Evolutionary conservation across 1,284 basidiomycete genomes (phyloP), one percentile per base, ranked within the genome.

Genomic region (Wallemia ichthyophaga): DNA sequence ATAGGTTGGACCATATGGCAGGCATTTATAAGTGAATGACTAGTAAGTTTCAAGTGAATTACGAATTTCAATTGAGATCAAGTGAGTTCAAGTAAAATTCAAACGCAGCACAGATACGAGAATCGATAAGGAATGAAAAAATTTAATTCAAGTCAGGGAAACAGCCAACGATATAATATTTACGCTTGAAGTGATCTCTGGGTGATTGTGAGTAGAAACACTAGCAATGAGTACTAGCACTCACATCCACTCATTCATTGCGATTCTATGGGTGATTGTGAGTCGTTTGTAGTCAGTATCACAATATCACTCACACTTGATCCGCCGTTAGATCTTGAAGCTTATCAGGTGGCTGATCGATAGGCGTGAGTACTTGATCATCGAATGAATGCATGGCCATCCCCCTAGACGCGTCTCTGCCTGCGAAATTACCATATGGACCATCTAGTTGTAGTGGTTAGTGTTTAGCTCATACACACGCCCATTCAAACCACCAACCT

Each of bases 301-400:
- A 17, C 37, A 5, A 21, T 31, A 7, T 31, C 28, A 75, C 84
- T 67, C 68, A 92, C 88, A 87, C 78, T 70, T 95, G 89, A 57
- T 83, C 78, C 0, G 73, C 71, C 19, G 76, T 79, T 33, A 94
- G 75, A 66, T 91, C 84, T 1, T 76, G 71, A 5, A 94, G 75
- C 64, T 78, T 80, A 70, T 94, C 89, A 27, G 92, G 72, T 1
- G 85, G 84, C 70, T 86, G 75, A 69, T 91, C 85, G 15, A 88
- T 69, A 0, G 83, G 77, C 0, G 85, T 91, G 62, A 94, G 74
- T 83, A 92, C 89, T 53, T 89, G 89, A 89, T 66, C 57, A 64
- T 91, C 89, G 64, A 95, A 95, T 2, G 85, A 89, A 71, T 95
- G 89, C 70, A 91, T 94, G 7, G 89, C 89, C 88, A 94, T 92